Evolutionary conservation across 1,139 yeast genomes (phyloP).

Genomic region (Scheffersomyces segobiensis): DNA sequence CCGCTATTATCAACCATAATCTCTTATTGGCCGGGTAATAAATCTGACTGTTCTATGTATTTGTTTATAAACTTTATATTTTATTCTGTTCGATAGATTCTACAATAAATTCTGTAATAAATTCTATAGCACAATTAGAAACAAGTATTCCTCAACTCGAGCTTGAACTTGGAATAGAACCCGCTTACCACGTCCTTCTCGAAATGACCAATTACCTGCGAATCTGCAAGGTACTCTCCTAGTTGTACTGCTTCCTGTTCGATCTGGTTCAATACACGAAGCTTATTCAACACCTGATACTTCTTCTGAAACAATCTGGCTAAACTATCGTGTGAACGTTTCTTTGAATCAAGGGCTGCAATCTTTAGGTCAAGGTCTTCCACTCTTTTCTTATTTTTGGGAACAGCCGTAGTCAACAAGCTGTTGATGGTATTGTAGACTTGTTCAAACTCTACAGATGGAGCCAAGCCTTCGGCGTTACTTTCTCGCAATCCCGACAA

Average conservation of each 20-base stretch:
- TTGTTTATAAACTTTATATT: too few species aligned
- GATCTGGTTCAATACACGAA: slow-evolving; percentile 11
- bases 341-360: background rate
- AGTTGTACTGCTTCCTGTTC: slow-evolving; percentile 8
- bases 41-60: background rate
- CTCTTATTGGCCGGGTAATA: too few species aligned
- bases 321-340: background rate
- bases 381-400: background rate
- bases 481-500: background rate
- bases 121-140: background rate
- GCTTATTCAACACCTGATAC: slow-evolving; percentile 9
- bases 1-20: too few species aligned
- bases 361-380: background rate
- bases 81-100: background rate
- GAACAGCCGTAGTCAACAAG: background rate
- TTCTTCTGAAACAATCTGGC: slow-evolving; percentile 11
- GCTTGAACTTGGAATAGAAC: background rate
- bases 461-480: background rate
- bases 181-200: slow-evolving; percentile 1
- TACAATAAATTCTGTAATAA: too few species aligned
- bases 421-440: background rate
- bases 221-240: slow-evolving; percentile 15
- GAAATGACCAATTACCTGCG: slow-evolving; percentile 5
- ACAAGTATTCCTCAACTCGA: background rate
- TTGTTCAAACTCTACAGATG: background rate